Conservation (phyloP, 2,329 filamentous ascomycete species). For the Trichothecium roseum region DNA sequence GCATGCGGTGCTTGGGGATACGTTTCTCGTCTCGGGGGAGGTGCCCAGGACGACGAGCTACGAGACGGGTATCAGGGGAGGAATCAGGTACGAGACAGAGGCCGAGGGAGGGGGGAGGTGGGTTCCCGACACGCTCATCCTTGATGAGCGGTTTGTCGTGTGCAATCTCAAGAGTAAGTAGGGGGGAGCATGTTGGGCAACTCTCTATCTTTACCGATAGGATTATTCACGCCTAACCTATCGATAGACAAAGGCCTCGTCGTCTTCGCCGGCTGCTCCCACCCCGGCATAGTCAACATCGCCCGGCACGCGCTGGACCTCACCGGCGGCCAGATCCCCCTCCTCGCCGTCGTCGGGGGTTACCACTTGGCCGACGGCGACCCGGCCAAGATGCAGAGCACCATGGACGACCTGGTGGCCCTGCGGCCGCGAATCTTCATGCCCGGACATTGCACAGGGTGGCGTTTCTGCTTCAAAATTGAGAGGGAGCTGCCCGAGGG, state of each 20-base stretch:
- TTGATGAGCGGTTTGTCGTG: slow-evolving; percentile 42
- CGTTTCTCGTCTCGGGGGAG: slow-evolving; percentile 42
- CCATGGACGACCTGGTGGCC: slow-evolving; percentile 34
- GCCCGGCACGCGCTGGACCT: slow-evolving; percentile 32
- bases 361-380: slow-evolving; percentile 41
- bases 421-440: slow-evolving; percentile 37
- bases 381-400: slow-evolving; percentile 28
- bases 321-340: slow-evolving; percentile 17
- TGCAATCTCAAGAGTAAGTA: slow-evolving; percentile 39
- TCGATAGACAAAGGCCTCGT: slow-evolving; percentile 28
- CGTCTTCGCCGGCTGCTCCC: slow-evolving; percentile 45
- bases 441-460: slow-evolving; percentile 46
- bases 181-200: too few relatives aligned
- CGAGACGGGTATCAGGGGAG: slow-evolving; percentile 34
- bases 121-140: slow-evolving; percentile 37
- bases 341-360: slow-evolving; percentile 41
- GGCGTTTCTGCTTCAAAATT: slow-evolving; percentile 42
- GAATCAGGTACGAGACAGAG: slow-evolving; percentile 28
- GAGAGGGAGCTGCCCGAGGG: slow-evolving; percentile 37
- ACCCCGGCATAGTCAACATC: slow-evolving; percentile 44
- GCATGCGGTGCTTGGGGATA: slow-evolving; percentile 36
- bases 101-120: slow-evolving; percentile 31
- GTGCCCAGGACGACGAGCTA: slow-evolving; percentile 39
- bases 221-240: neutral
- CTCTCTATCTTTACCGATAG: too few relatives aligned